Percentiles rank a stretch among this genome's conserved stretches.
phyloP scores from a whole-genome alignment of 495 filamentous ascomycete genomes.

The Cetradonia linearis region DNA sequence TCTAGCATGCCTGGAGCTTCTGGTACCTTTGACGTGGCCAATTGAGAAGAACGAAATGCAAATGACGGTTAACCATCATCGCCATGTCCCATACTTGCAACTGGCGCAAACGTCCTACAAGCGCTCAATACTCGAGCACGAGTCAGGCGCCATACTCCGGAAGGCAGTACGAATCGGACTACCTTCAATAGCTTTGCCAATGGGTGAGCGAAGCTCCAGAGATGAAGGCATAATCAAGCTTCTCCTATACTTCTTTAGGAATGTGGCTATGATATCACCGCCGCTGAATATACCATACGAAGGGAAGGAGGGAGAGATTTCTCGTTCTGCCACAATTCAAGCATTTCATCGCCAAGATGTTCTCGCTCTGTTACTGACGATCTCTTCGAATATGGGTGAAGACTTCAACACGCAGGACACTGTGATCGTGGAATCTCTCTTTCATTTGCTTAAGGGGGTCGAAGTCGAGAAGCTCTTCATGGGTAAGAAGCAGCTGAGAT shows the following conservation, averaged over 20 bases:
- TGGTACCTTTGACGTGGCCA: slow-evolving; percentile 94
- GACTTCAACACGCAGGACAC: slow-evolving; percentile 86
- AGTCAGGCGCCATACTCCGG: slow-evolving; percentile 62
- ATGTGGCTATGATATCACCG: slow-evolving; percentile 72
- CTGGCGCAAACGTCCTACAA: slow-evolving; percentile 86
- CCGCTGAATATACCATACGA: slow-evolving; percentile 49
- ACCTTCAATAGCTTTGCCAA: slow-evolving; percentile 73
- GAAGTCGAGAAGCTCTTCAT: slow-evolving; percentile 81
- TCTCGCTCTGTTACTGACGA: slow-evolving; percentile 68
- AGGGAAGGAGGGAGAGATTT: slow-evolving; percentile 79
- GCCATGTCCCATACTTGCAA: slow-evolving; percentile 79
- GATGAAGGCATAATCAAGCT: slow-evolving; percentile 94
- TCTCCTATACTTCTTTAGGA: slow-evolving; percentile 77
- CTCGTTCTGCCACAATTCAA: slow-evolving; percentile 76
- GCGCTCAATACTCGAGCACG: slow-evolving; percentile 70
- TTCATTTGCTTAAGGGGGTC: slow-evolving; percentile 83
- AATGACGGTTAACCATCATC: slow-evolving; percentile 87
- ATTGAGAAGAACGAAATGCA: slow-evolving; percentile 64
- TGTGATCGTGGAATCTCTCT: slow-evolving; percentile 77
- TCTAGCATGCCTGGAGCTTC: slow-evolving; percentile 78
- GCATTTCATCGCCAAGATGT: slow-evolving; percentile 85
- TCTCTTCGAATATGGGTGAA: slow-evolving; percentile 82
- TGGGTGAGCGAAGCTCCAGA: slow-evolving; percentile 61
- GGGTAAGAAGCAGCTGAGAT: slow-evolving; percentile 56
- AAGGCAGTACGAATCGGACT: slow-evolving; percentile 70